phyloP scores from a whole-genome alignment of 345 rosid genomes.

The Hypericum androsaemum region DNA sequence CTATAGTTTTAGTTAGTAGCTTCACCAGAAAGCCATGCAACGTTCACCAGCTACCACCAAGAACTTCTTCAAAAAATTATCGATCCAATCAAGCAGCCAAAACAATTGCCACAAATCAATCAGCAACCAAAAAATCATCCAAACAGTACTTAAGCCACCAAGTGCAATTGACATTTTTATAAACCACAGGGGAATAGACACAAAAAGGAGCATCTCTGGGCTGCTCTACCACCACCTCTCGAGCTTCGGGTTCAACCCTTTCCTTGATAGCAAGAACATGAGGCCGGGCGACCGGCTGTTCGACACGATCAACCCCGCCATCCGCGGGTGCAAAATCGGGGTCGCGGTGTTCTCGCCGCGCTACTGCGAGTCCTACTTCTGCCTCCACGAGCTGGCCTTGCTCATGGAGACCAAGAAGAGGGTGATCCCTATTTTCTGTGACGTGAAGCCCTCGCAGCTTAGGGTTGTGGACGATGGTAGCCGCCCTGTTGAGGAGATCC shows the following conservation, averaged over 20 bases:
- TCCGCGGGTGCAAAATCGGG: conserved; percentile 43
- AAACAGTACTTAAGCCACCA: conserved; percentile 1
- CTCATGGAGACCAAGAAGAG: conserved; percentile 59
- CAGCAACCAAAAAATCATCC: conserved; percentile 7
- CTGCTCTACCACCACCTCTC: conserved; percentile 43
- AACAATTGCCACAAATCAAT: not conserved
- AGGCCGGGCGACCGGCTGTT: conserved; percentile 66
- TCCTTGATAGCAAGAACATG: conserved; percentile 73
- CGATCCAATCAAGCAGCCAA: not conserved
- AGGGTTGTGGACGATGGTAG: conserved; percentile 29
- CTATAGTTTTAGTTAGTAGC: not conserved
- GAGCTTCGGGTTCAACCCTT: conserved; percentile 33
- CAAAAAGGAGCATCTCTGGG: conserved; percentile 65
- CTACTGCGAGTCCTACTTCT: conserved; percentile 65
- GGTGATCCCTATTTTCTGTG: conserved; percentile 68
- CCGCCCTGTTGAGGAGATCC: conserved; percentile 26
- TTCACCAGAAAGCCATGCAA: conserved; percentile 40
- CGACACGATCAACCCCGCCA: conserved; percentile 43
- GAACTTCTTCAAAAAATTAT: conserved; percentile 6
- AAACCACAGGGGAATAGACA: conserved; percentile 72
- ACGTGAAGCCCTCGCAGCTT: conserved; percentile 75
- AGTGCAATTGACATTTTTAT: conserved; percentile 59
- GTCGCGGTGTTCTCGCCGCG: conserved; percentile 70
- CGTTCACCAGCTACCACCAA: conserved; percentile 23
- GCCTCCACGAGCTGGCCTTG: conserved; percentile 69